Evolutionary conservation across 2,329 filamentous ascomycete genomes (phyloP).

Genomic region (Lachnellula subtilissima): DNA sequence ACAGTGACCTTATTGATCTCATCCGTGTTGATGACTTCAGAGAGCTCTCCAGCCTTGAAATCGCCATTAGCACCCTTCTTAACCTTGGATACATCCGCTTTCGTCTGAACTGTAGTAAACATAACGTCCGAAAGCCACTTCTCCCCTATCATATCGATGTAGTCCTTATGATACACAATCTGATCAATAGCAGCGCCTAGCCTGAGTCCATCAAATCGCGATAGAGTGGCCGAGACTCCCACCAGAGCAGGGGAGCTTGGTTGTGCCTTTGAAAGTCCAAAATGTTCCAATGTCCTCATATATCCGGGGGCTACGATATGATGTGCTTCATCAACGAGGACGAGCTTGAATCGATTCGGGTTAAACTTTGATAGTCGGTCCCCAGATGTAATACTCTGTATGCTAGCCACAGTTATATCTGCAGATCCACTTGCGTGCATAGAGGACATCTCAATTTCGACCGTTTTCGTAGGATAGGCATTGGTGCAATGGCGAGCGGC

Average conservation of each 20-base stretch:
- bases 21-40: constrained; percentile 74
- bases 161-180: constrained; percentile 91
- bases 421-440: constrained; percentile 71
- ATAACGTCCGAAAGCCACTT: constrained; percentile 90
- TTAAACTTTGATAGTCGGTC: constrained; percentile 80
- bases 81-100: constrained; percentile 72
- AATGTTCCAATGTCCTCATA: constrained; percentile 69
- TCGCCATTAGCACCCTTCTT: constrained; percentile 64
- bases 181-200: constrained; percentile 85
- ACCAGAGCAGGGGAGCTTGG: constrained; percentile 62
- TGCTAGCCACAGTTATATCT: constrained; percentile 90
- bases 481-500: constrained; percentile 77
- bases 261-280: constrained; percentile 57
- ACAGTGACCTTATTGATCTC: constrained; percentile 80
- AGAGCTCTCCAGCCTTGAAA: constrained; percentile 74
- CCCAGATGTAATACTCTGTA: constrained; percentile 76
- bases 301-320: constrained; percentile 88
- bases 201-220: constrained; percentile 75
- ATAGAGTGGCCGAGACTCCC: constrained; percentile 80
- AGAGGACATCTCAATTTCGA: constrained; percentile 90
- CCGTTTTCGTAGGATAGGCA: constrained; percentile 72
- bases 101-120: constrained; percentile 86
- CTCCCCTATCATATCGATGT: constrained; percentile 76
- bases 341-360: constrained; percentile 73
- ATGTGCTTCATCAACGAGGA: constrained; percentile 94